Percentiles rank a stretch among this genome's conserved stretches.
These are phyloP conservation scores for Phytophthora syringae DNA, from an alignment of 352 stramenopile species.

Conservation along the genomic window DNA sequence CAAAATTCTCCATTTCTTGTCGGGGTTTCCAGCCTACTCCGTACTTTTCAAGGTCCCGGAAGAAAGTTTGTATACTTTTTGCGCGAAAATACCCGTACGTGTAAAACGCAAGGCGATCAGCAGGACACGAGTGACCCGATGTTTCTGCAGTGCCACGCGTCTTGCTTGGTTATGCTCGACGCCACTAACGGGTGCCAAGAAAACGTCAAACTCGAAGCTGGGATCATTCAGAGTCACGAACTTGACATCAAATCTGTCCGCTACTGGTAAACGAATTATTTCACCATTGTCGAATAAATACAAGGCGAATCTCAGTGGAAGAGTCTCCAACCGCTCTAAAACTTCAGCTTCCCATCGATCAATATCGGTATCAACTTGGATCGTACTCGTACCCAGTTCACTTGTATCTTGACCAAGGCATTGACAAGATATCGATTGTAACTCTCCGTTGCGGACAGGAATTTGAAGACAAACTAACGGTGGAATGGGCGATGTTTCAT, in stretches of 20 bases:
- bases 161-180: slow-evolving; percentile 12
- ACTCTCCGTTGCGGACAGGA: slow-evolving; percentile 4
- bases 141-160: slow-evolving; percentile 23
- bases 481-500: slow-evolving; percentile 1
- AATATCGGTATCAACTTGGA: slow-evolving; percentile 13
- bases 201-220: slow-evolving; percentile 16
- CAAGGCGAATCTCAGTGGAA: slow-evolving; percentile 21
- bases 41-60: slow-evolving; percentile 17
- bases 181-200: slow-evolving; percentile 10
- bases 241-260: slow-evolving; percentile 13
- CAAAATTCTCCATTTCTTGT: slow-evolving; percentile 22
- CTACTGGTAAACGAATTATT: slow-evolving; percentile 20
- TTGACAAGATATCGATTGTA: slow-evolving; percentile 22
- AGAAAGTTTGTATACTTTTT: slow-evolving; percentile 24
- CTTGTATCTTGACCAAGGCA: neutral
- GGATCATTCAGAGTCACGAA: slow-evolving; percentile 22
- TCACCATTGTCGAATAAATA: slow-evolving; percentile 43
- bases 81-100: slow-evolving; percentile 22
- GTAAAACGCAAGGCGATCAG: slow-evolving; percentile 14
- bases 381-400: neutral
- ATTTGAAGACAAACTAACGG: slow-evolving; percentile 22
- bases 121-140: slow-evolving; percentile 13
- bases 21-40: slow-evolving; percentile 14
- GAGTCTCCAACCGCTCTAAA: neutral
- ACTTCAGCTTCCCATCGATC: slow-evolving; percentile 18